These are phyloP conservation scores for Pichia eremophila DNA, from an alignment of 805 yeast genomes.

Conservation along the genomic window DNA sequence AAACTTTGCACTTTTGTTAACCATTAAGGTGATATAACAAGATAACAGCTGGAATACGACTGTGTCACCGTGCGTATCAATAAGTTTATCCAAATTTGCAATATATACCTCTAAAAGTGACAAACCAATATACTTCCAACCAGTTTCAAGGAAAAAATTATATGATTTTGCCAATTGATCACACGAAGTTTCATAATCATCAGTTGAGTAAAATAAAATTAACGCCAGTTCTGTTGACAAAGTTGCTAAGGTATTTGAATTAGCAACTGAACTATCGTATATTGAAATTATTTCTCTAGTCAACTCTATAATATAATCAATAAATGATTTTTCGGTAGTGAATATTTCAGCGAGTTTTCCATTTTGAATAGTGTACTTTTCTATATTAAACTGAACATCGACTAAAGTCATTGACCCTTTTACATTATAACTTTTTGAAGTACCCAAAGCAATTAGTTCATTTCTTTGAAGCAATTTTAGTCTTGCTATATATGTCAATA, in stretches of 20 bases:
- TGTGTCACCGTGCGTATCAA: constrained; percentile 13
- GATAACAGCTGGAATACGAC: constrained; percentile 24
- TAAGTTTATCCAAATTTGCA: constrained; percentile 48
- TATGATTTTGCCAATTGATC: constrained; percentile 60
- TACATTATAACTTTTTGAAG: constrained; percentile 20
- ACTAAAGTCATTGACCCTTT: constrained; percentile 21
- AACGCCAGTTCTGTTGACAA: constrained; percentile 74
- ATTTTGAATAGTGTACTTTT: constrained; percentile 9
- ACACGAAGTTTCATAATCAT: constrained; percentile 52
- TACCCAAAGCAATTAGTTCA: constrained; percentile 29
- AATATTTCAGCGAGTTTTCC: constrained; percentile 20
- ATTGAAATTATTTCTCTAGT: constrained; percentile 50
- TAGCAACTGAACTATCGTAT: constrained; percentile 37
- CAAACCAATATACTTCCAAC: constrained; percentile 69
- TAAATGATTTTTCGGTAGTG: constrained; percentile 27
- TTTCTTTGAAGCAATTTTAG: constrained; percentile 40
- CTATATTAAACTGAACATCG: not conserved
- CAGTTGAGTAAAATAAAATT: constrained; percentile 36
- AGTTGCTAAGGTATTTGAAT: constrained; percentile 61
- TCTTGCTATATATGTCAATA: constrained; percentile 31
- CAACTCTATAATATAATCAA: constrained; percentile 35
- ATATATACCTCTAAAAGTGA: constrained; percentile 58
- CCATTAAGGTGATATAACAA: constrained; percentile 30
- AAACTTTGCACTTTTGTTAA: constrained; percentile 15
- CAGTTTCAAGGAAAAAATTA: constrained; percentile 52